phyloP scores from a whole-genome alignment of 169 alveolate species.

The Cryptosporidium felis region DNA sequence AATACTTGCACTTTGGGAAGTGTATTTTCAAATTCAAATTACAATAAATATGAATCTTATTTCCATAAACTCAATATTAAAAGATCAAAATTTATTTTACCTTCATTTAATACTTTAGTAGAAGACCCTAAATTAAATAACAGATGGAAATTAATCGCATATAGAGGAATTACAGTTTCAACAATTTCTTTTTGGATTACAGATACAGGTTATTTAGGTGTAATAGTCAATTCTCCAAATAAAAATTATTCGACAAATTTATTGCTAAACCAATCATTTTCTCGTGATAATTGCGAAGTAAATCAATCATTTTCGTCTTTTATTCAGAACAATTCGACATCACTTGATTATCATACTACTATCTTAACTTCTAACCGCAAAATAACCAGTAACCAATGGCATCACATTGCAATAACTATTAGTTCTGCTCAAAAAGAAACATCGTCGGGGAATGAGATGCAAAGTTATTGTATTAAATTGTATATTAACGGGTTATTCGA shows the following conservation, averaged over 20 bases:
- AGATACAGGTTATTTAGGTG: conserved; percentile 14
- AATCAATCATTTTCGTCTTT: not conserved
- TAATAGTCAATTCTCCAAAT: conserved; percentile 41
- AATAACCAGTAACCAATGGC: conserved; percentile 18
- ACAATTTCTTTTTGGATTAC: conserved; percentile 55
- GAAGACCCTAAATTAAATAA: not conserved
- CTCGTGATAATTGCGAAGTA: not conserved
- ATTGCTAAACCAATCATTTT: not conserved
- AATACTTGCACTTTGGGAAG: not conserved
- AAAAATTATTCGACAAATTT: conserved; percentile 11
- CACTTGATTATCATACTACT: conserved; percentile 24
- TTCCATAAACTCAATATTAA: not conserved
- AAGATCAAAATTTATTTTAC: not conserved
- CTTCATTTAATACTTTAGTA: not conserved
- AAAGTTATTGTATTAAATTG: not conserved
- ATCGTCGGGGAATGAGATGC: not conserved
- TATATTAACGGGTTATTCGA: conserved; percentile 48
- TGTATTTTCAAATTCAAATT: conserved; percentile 10
- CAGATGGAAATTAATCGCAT: conserved; percentile 35
- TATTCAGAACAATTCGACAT: conserved; percentile 24
- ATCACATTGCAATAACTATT: conserved; percentile 39
- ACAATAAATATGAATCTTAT: not conserved
- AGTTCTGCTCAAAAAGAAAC: not conserved
- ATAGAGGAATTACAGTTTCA: conserved; percentile 38
- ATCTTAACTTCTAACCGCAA: conserved; percentile 20